These are phyloP conservation scores for Drechslerella coelobrocha DNA, from an alignment of 2,329 filamentous ascomycete species.

Conservation along the genomic window DNA sequence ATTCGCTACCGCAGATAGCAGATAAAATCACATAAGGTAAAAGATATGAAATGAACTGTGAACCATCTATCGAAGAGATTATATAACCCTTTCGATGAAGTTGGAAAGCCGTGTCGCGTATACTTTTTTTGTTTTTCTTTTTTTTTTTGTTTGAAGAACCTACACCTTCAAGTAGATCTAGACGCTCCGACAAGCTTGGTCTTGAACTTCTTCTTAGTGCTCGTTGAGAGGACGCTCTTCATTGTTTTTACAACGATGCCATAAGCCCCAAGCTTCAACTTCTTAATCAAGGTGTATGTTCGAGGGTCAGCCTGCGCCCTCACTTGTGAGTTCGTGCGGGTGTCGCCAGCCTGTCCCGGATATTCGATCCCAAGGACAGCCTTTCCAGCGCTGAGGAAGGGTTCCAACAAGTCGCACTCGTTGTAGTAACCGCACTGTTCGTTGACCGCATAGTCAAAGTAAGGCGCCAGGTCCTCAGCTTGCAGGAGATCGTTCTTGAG, in stretches of 20 bases:
- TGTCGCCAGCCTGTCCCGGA: constrained; percentile 62
- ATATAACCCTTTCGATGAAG: too few species aligned
- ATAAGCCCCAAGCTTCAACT: constrained; percentile 69
- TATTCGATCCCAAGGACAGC: constrained; percentile 79
- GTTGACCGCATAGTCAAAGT: constrained; percentile 69
- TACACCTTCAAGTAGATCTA: too few species aligned
- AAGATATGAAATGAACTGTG: too few species aligned
- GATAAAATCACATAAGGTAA: too few species aligned
- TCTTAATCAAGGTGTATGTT: constrained; percentile 71
- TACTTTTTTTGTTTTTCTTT: too few species aligned
- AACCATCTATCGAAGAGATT: too few species aligned
- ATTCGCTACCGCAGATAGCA: too few species aligned
- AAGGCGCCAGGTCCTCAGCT: constrained; percentile 4
- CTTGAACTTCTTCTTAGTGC: not conserved
- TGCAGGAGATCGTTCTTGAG: constrained; percentile 43
- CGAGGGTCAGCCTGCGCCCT: constrained; percentile 60
- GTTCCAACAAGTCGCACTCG: constrained; percentile 67
- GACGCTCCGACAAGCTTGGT: too few species aligned
- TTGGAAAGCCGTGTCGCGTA: too few species aligned
- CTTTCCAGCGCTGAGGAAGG: constrained; percentile 68
- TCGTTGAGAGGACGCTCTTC: constrained; percentile 1
- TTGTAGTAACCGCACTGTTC: constrained; percentile 70
- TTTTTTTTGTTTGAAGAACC: too few species aligned
- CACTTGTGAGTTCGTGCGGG: constrained; percentile 41
- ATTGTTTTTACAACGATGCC: constrained; percentile 52